These are phyloP conservation scores for Colletotrichum chlorophyti DNA, from an alignment of 2,329 filamentous ascomycete genomes.

Conservation along the genomic window DNA sequence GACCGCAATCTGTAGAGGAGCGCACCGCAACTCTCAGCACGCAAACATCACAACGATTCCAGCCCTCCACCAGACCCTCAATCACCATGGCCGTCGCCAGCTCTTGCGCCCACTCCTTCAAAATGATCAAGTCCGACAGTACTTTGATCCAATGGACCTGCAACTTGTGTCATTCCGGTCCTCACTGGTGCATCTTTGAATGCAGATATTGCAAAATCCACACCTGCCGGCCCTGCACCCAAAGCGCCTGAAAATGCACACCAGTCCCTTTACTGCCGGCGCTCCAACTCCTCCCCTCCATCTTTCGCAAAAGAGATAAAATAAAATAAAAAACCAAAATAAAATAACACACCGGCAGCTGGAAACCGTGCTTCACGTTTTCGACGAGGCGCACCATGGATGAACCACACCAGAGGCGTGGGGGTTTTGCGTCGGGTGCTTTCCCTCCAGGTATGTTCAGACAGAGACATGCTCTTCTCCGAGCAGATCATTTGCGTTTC, in stretches of 20 bases:
- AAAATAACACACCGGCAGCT: not conserved
- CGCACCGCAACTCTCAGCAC: no score
- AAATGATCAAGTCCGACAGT: slow-evolving; percentile 71
- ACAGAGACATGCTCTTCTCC: not conserved
- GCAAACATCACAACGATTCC: no score
- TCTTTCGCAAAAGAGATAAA: no score
- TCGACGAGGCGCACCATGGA: slow-evolving; percentile 3
- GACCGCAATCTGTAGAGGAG: no score
- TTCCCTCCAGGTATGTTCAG: slow-evolving; percentile 22
- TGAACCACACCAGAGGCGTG: slow-evolving; percentile 14
- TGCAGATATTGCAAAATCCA: slow-evolving; percentile 74
- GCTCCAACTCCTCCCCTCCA: slow-evolving; percentile 4
- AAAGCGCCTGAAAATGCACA: slow-evolving; percentile 42
- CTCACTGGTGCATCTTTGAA: slow-evolving; percentile 73
- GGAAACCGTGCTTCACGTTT: no score
- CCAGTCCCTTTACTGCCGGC: slow-evolving; percentile 9
- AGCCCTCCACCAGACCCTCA: no score
- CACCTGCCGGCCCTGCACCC: slow-evolving; percentile 65
- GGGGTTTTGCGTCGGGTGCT: slow-evolving; percentile 24
- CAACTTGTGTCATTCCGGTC: slow-evolving; percentile 68
- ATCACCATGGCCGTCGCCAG: slow-evolving; percentile 59
- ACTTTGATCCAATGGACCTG: slow-evolving; percentile 72
- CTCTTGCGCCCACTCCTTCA: slow-evolving; percentile 68
- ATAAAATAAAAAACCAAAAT: no score
- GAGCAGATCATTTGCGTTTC: not conserved